Conservation (phyloP, 2,329 filamentous ascomycete genomes). For the Coniochaeta hoffmannii region DNA sequence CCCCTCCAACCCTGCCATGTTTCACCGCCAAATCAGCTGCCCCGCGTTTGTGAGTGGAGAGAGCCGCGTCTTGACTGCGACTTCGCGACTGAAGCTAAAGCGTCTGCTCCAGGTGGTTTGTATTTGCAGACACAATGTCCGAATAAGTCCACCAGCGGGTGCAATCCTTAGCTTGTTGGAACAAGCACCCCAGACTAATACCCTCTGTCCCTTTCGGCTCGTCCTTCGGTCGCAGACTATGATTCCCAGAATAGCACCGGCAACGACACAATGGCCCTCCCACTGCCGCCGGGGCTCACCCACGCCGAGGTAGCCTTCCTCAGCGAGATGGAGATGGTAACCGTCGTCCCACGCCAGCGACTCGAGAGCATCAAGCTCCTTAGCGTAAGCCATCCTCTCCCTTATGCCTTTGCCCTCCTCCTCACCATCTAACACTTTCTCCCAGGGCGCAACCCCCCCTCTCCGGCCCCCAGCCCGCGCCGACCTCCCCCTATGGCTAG, state of each 20-base stretch:
- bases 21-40: background rate
- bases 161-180: no score
- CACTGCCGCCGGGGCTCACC: constrained; percentile 51
- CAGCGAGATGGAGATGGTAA: constrained; percentile 96
- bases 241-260: background rate
- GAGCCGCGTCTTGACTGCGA: background rate
- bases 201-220: background rate
- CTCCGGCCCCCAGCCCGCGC: constrained; percentile 76
- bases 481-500: constrained; percentile 85
- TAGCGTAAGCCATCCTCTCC: constrained; percentile 53
- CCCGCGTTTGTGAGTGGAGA: background rate
- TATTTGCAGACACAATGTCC: background rate
- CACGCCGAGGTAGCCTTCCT: constrained; percentile 88
- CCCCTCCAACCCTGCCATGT: background rate
- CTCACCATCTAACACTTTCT: constrained; percentile 8
- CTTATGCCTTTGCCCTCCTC: constrained; percentile 9
- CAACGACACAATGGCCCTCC: constrained; percentile 37
- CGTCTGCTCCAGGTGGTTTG: background rate
- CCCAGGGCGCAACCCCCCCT: constrained; percentile 66
- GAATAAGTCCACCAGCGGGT: background rate
- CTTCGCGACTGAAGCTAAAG: background rate
- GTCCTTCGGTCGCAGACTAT: background rate
- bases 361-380: constrained; percentile 81
- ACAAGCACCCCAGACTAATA: background rate
- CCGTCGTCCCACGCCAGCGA: constrained; percentile 82